Conservation (phyloP, 2,329 filamentous ascomycete genomes). For the Hymenoscyphus linearis region DNA sequence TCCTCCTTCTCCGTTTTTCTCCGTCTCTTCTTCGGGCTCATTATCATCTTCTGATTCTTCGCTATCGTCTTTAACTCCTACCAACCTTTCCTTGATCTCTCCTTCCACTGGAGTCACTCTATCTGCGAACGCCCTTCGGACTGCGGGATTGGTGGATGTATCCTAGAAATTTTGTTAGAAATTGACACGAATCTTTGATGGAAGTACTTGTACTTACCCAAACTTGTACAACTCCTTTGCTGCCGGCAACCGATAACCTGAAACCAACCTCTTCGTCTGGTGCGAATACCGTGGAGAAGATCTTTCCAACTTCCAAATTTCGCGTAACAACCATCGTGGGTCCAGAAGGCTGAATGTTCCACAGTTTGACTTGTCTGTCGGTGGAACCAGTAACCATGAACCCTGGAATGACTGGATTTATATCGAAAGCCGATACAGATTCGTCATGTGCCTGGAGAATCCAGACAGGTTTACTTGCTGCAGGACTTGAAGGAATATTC, state of each 20-base stretch:
- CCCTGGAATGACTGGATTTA: constrained; percentile 84
- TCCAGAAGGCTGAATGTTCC: constrained; percentile 78
- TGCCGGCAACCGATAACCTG: constrained; percentile 86
- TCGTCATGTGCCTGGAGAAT: constrained; percentile 93
- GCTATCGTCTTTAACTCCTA: constrained; percentile 65
- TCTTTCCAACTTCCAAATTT: constrained; percentile 88
- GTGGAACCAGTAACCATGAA: constrained; percentile 91
- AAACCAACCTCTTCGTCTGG: constrained; percentile 89
- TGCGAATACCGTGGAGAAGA: constrained; percentile 87
- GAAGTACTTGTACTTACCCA: constrained; percentile 61
- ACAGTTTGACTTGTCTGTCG: constrained; percentile 93
- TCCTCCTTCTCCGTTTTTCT: constrained; percentile 32
- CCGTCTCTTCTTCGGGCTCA: constrained; percentile 45
- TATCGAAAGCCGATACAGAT: constrained; percentile 84
- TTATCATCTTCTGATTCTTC: constrained; percentile 58
- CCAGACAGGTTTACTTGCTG: constrained; percentile 81
- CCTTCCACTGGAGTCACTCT: constrained; percentile 57
- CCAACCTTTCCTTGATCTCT: constrained; percentile 67
- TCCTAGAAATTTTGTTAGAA: constrained; percentile 18
- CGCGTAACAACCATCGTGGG: constrained; percentile 88
- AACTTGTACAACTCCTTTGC: constrained; percentile 85
- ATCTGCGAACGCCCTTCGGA: constrained; percentile 76
- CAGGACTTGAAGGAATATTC: constrained; percentile 65
- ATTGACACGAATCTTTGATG: not conserved
- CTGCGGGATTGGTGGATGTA: constrained; percentile 75